These are phyloP conservation scores for Clarireedia hainanense DNA, from an alignment of 2,329 filamentous ascomycete species.

Conservation along the genomic window DNA sequence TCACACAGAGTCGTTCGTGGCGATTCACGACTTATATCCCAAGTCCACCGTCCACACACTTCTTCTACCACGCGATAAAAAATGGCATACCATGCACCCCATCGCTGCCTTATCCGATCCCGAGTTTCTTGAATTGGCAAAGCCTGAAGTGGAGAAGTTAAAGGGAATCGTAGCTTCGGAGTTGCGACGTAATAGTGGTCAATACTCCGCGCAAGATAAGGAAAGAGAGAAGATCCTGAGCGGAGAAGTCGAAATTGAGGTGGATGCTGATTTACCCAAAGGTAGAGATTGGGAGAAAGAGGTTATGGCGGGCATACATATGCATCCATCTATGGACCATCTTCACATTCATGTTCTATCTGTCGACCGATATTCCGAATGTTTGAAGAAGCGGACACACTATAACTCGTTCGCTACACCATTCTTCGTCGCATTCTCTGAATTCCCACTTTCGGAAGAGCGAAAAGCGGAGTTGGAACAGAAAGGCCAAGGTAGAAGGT, in stretches of 20 bases:
- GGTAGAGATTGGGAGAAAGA: constrained; percentile 75
- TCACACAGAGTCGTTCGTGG: constrained; percentile 60
- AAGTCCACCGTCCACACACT: constrained; percentile 82
- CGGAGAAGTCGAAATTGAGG: constrained; percentile 43
- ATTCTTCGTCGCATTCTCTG: constrained; percentile 72
- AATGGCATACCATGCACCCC: constrained; percentile 59
- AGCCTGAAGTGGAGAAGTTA: constrained; percentile 52
- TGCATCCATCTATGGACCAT: constrained; percentile 85
- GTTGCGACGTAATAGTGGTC: constrained; percentile 61
- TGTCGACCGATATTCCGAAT: constrained; percentile 65
- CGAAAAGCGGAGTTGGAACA: constrained; percentile 22
- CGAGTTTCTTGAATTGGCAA: constrained; percentile 59
- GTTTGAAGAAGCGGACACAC: constrained; percentile 73
- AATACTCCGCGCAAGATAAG: constrained; percentile 53
- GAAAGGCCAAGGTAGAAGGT: constrained; percentile 44
- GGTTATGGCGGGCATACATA: constrained; percentile 73
- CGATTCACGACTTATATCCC: constrained; percentile 76
- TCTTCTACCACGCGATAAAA: constrained; percentile 67
- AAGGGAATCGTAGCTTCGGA: constrained; percentile 63
- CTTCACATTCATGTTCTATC: constrained; percentile 85
- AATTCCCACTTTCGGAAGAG: constrained; percentile 65
- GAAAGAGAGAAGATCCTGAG: constrained; percentile 58
- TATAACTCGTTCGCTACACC: constrained; percentile 86
- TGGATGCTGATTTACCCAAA: constrained; percentile 45
- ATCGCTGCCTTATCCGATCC: constrained; percentile 68